Base-by-base conservation (phyloP, 1,284 basidiomycete species). In the Cryptococcus deneoformans region DNA sequence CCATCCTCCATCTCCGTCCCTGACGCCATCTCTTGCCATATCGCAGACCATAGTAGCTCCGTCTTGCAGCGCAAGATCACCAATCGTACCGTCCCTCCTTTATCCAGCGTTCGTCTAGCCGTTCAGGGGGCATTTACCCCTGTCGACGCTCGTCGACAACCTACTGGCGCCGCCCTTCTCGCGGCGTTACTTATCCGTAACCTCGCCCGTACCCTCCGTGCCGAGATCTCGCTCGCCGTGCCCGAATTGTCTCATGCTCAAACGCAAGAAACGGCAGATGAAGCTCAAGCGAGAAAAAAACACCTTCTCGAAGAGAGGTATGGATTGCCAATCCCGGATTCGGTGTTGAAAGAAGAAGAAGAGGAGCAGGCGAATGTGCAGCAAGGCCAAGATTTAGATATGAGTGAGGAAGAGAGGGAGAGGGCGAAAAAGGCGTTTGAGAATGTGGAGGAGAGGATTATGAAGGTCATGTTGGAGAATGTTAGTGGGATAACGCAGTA, bases 281-380 rank as follows among this genome's bases (percentile, higher is more conserved):
- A 64, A 38, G 60, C 61, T 12, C 56, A 56, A 38, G 63, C 64
- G 50, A 69, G 69, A 63, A 70, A 63, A 70, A 68, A 67, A 48
- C 66, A 72, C 46, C 53, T 70, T 9, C 52, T 61, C 10, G 73
- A 70, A 52, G 75, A 78, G 49, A 60, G 72, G 37, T 77, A 73
- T 57, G 77, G 77, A 3, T 60, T 78, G 35, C 76, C 76, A 6
- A 77, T 77, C 47, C 75, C 75, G 4, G 71, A 70, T 3, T 61
- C 51, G 16, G 68, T 77, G 36, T 52, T 72, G 43, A 64, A 62
- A 36, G 73, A 72, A 48, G 71, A 73, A 42, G 70, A 72, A 45
- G 70, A 73, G 56, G 71, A 74, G 52, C 20, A 20, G 20, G 20
- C 20, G 20, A 20, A 20, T 56, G 47, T 61, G 56, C 70, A 72